Base-by-base conservation (phyloP, 176 grass and related monocot species). In the Aechmea fasciata region DNA sequence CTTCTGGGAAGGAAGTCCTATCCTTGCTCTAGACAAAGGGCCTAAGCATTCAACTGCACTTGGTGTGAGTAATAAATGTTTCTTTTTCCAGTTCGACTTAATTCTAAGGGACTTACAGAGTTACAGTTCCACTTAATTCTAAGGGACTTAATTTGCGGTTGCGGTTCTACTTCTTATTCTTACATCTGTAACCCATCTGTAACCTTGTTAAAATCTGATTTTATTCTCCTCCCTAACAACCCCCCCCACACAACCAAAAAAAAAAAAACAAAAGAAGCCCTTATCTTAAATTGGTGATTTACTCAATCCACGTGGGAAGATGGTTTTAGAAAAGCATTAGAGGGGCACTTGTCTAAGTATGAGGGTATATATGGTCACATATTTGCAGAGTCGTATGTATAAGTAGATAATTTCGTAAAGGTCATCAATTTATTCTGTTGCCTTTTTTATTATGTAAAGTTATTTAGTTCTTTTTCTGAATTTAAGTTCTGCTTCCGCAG, bases 1-100 rank as follows among this genome's bases (percentile, higher is more conserved):
- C 82, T 97, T 97, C 71, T 83, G 73, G 62, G 67, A 85, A 33
- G 84, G 89, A 80, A 83, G 63, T 57, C 84, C 82, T 17, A 74
- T 97, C 19, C 69, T 23, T 51, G 71, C 81, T 66, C 88, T 89
- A 26, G 86, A 84, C 57, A 64, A 8, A 50, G 64, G 67, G 11
- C 84, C 85, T 68, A 77, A 77, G 29, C 78, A 86, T 74, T 81
- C 84, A 50, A 87, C 89, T 2, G 68, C 79, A n/a, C 82, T 97
- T 69, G 93, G 89, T 47, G 93, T 90, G 76, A 92, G 93, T 83
- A 53, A 15, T 52, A 63, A 41, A 19, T 61, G 49, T 49, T 73
- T 48, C 3, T 73, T 59, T 73, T 64, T 14, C 11, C 57, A 47
- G 48, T 74, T 48, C 13, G 15, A 57, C 18, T n/a, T n/a, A n/a